Evolutionary conservation across 192 early-diverging fungal species (phyloP).

Genomic region (Coemansia sp.): DNA sequence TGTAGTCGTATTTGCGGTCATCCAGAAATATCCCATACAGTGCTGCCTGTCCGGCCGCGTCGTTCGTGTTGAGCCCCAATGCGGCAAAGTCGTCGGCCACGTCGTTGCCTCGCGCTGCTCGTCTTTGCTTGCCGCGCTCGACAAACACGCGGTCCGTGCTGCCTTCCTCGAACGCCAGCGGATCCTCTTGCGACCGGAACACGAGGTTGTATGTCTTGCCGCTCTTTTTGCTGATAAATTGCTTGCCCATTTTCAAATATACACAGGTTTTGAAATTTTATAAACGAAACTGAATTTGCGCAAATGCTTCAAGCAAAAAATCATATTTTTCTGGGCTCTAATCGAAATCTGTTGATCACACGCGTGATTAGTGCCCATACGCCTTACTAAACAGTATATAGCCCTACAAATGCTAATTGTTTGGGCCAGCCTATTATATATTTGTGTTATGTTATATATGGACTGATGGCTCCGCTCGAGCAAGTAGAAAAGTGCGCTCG

Average conservation of each 20-base stretch:
- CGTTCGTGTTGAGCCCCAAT: constrained; percentile 15
- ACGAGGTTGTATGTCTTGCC: constrained; percentile 88
- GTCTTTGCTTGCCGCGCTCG: constrained; percentile 36
- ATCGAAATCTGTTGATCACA: neutral
- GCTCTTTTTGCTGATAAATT: constrained; percentile 86
- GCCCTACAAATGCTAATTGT: too few relatives aligned
- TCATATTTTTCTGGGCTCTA: neutral
- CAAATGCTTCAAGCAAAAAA: neutral
- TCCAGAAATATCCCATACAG: constrained; percentile 88
- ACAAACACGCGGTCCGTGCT: constrained; percentile 77
- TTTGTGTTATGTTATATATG: neutral
- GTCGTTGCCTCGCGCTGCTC: constrained; percentile 19
- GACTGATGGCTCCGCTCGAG: neutral
- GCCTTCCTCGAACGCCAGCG: constrained; percentile 77
- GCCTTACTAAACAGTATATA: neutral
- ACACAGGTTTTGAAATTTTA: neutral
- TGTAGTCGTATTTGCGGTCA: constrained; percentile 92
- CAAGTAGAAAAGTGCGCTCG: constrained; percentile 32
- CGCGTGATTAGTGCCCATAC: neutral
- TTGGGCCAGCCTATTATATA: too few relatives aligned
- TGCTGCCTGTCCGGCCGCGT: constrained; percentile 67
- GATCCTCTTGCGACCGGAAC: constrained; percentile 94
- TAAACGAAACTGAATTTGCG: neutral
- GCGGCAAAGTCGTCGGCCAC: constrained; percentile 18
- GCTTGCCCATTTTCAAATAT: constrained; percentile 31